phyloP scores from a whole-genome alignment of 139 green algal species.

The Chlamydomonas sp. region DNA sequence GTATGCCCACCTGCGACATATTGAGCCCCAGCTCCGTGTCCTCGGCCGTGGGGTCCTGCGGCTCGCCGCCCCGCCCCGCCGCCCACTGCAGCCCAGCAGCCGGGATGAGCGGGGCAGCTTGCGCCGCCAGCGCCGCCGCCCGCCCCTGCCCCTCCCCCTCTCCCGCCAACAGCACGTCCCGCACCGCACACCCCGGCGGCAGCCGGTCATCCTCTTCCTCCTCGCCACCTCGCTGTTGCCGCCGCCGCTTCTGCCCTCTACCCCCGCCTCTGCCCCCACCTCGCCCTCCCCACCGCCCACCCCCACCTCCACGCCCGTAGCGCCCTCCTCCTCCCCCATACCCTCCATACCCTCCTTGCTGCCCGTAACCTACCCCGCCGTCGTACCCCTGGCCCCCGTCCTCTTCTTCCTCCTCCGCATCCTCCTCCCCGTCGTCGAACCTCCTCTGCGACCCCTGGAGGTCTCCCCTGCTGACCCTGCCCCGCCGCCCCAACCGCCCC shows the following conservation, averaged over 20 bases:
- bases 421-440: no score
- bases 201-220: constrained; percentile 42
- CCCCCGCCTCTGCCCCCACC: not conserved
- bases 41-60: constrained; percentile 6
- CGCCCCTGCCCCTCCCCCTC: not conserved
- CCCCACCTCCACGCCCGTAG: not conserved
- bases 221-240: not conserved
- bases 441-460: no score
- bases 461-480: no score
- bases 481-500: constrained; percentile 3
- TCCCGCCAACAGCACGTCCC: constrained; percentile 24
- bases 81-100: constrained; percentile 21
- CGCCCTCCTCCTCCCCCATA: not conserved
- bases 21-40: constrained; percentile 23
- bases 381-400: not conserved
- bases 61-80: not conserved
- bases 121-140: constrained; percentile 17
- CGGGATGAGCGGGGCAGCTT: constrained; percentile 15
- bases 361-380: not conserved
- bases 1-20: constrained; percentile 13
- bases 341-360: not conserved
- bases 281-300: not conserved
- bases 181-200: constrained; percentile 12
- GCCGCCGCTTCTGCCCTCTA: constrained; percentile 4
- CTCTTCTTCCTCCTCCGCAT: constrained; percentile 4